Percentiles rank a stretch among this genome's conserved stretches.
Conservation (phyloP, 345 rosid species). For the Hibiscus trionum region DNA sequence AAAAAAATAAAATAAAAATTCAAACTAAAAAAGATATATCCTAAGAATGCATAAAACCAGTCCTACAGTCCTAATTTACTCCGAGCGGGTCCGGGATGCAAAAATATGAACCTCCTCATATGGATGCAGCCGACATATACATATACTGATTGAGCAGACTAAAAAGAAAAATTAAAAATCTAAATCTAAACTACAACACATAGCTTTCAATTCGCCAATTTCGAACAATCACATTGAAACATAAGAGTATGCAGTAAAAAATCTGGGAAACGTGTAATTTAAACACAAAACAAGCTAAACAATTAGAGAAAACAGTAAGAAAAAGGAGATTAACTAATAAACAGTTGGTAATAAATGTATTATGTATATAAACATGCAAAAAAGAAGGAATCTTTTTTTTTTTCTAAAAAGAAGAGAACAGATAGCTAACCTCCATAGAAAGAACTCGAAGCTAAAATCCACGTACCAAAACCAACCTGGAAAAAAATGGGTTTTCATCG, state of each 20-base stretch:
- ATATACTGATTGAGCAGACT: not conserved
- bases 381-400: not conserved
- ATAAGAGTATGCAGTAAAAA: conserved; percentile 14
- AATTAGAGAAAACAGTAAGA: not conserved
- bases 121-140: not conserved
- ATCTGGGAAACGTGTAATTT: not conserved
- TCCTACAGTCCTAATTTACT: too few relatives aligned
- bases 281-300: not conserved
- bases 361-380: conserved; percentile 11
- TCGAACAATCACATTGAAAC: not conserved
- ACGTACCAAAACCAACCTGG: conserved; percentile 27
- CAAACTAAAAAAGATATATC: too few relatives aligned
- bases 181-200: conserved; percentile 8
- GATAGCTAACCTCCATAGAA: conserved; percentile 30
- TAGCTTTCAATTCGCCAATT: not conserved
- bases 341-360: not conserved
- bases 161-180: not conserved
- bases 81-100: too few relatives aligned
- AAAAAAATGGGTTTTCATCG: conserved; percentile 20
- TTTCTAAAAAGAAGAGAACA: not conserved
- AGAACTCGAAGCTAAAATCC: conserved; percentile 38
- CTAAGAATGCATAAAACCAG: too few relatives aligned
- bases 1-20: not conserved
- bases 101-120: too few relatives aligned
- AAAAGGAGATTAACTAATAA: conserved; percentile 10